Conservation (phyloP, 495 filamentous ascomycete species). For the Amphirosellinia nigrospora region DNA sequence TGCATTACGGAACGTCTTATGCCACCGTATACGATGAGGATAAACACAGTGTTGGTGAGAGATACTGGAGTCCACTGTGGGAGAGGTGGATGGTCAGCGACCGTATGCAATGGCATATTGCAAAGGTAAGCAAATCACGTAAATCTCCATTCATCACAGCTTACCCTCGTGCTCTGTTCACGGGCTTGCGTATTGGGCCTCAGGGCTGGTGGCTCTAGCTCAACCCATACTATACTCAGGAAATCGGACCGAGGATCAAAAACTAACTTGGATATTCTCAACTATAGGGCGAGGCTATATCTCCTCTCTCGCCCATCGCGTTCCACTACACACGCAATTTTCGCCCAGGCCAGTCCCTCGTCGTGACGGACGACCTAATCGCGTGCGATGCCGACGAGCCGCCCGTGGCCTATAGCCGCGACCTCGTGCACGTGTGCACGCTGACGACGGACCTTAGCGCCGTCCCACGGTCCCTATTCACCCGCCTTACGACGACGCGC, state of each 20-base stretch:
- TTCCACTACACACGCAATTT: conserved; percentile 85
- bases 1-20: conserved; percentile 81
- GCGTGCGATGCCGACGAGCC: conserved; percentile 69
- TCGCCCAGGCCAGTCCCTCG: conserved; percentile 65
- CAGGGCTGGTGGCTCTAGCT: neutral
- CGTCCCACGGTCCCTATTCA: conserved; percentile 70
- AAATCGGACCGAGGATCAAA: conserved; percentile 4
- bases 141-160: neutral
- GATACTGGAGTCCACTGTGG: conserved; percentile 79
- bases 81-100: conserved; percentile 82
- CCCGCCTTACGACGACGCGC: conserved; percentile 69
- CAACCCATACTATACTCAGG: conserved; percentile 11
- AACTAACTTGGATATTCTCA: conserved; percentile 2
- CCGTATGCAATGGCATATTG: conserved; percentile 82
- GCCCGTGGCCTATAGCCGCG: conserved; percentile 60
- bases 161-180: neutral
- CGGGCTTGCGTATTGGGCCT: neutral
- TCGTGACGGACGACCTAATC: conserved; percentile 77
- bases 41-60: conserved; percentile 68
- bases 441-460: conserved; percentile 74
- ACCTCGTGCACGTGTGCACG: conserved; percentile 73
- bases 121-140: conserved; percentile 57
- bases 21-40: conserved; percentile 75
- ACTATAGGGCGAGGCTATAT: conserved; percentile 71
- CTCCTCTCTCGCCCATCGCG: conserved; percentile 67